Evolutionary conservation across 164 flowering plant genomes (phyloP), one percentile per base, ranked within the genome.

Genomic region (Sextonia rubra): DNA sequence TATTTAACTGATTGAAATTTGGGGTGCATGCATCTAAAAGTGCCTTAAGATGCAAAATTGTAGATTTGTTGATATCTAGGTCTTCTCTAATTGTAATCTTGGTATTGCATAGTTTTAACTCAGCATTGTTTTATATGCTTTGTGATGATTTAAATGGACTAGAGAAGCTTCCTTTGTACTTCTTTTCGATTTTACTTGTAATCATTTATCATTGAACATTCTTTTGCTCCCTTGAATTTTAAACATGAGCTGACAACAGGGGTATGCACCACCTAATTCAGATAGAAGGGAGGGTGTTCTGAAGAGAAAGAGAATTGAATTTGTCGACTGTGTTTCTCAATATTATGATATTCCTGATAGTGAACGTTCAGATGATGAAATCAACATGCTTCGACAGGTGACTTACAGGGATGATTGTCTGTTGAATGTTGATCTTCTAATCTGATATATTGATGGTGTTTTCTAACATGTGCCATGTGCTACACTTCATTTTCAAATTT

Each of bases 211-310:
- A 8, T 69, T 72, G 12, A 23, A 37, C 30, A 29, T 64, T 30
- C 71, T 74, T 37, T 76, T 83, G 71, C 77, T 75, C 82, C 74
- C 73, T 79, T 77, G 75, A 80, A 86, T 66, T 89, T 85, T 77
- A 75, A 87, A 82, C 60, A 86, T 85, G 86, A 85, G 88, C 93
- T 91, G 94, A 95, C 96, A 79, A 90, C 98, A 95, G 99, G 99
- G 98, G 83, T 95, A 93, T 93, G 98, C 97, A 93, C 91, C 99
- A 83, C 89, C 98, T 90, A 93, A 90, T 93, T 93, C 97, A 89
- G 99, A 95, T 88, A 90, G 98, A 93, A 90, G 97, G 95, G 98
- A 89, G 82, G 93, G 86, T 60, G 93, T 93, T 78, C 74, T 95
- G 78, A 86, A 84, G 77, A 91, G 99, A 79, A 95, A 93, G 80